Evolutionary conservation across 2,329 filamentous ascomycete species (phyloP), one percentile per base, ranked within the genome.

Genomic region (Pseudocercospora musae): DNA sequence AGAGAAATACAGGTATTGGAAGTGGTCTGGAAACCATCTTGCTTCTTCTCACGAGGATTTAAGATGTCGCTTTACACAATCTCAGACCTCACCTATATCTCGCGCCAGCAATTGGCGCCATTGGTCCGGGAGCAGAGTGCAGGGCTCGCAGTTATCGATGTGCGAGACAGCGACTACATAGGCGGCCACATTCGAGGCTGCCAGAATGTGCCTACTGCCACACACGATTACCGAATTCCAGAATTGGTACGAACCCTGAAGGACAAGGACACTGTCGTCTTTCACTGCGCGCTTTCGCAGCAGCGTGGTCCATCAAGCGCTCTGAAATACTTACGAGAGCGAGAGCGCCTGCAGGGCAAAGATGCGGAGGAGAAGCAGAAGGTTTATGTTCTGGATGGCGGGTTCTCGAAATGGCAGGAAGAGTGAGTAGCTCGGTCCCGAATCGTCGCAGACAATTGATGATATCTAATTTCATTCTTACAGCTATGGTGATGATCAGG

Each of bases 211-310:
- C 92, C 95, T 0, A 89, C 85, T 56, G 79, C 78, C 50, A 85
- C 86, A 18, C 84, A 98, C 54, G 91, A 96, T 71, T 85, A 85
- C 73, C 86, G 84, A 68, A 86, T 95, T 76, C 90, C 93, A 0
- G 91, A 92, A 66, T 85, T 99, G n/a, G 82, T 96, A 11, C 87
- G 91, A 60, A 87, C 84, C 48, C 84, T 97, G 53, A 81, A 86
- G 67, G 87, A 89, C 73, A 92, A 92, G 76, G 86, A 95, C 60
- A 89, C 84, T 10, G 92, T 99, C 13, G 86, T 99, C 1, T 99
- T 99, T 76, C 95, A 99, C 79, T 99, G 95, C 78, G 90, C 91
- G 18, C 81, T 98, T 59, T 94, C 89, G 69, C 95, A 98, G 80
- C 90, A 96, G 78, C 84, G 95, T 0, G 95, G 95, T 0, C 95